Evolutionary conservation across 805 yeast genomes (phyloP), one percentile per base, ranked within the genome.

Genomic region (Ascoidea tarda): DNA sequence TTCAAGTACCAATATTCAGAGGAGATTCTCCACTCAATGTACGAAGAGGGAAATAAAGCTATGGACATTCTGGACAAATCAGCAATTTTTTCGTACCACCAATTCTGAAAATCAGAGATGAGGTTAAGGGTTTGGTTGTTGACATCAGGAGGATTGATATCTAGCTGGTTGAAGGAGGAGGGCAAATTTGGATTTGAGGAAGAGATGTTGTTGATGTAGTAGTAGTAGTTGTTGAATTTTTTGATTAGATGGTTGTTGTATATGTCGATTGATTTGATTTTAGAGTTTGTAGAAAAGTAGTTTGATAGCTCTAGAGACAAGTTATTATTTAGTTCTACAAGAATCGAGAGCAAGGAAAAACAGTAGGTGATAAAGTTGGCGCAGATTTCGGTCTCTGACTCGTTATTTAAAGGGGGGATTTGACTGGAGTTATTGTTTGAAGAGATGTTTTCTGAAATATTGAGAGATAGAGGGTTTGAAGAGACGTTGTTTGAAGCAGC

Each of bases 1-100:
- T 79, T 72, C 32, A 78, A 72, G 61, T 87, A 87, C 96, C 96
- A 87, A 63, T 80, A 79, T 63, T 85, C 89, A 1, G 95, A 84
- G 53, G 87, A 77, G 16, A 81, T 66, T 63, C 86, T 84, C 96
- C 96, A 87, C 65, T 87, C 95, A 57, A 86, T 84, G 62, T 78
- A 83, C 50, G 84, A 77, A 1, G 89, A 82, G 6, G 89, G 82
- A 60, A 85, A 86, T 47, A 87, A 69, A 0, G 95, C 93, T 59
- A 87, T 86, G 8, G 95, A 91, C 89, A 87, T 86, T 62, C 95
- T 70, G 44, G 91, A 82, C 57, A 87, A 69, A 63, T 87, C 96
- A 44, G 95, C 96, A 51, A 87, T 67, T 61, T 88, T 84, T 64
- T 87, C 96, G 33, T 81, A 75, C 96, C 96, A 87, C 66, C 57